Evolutionary conservation across 495 filamentous ascomycete species (phyloP).

Genomic region (Neurospora sp.): DNA sequence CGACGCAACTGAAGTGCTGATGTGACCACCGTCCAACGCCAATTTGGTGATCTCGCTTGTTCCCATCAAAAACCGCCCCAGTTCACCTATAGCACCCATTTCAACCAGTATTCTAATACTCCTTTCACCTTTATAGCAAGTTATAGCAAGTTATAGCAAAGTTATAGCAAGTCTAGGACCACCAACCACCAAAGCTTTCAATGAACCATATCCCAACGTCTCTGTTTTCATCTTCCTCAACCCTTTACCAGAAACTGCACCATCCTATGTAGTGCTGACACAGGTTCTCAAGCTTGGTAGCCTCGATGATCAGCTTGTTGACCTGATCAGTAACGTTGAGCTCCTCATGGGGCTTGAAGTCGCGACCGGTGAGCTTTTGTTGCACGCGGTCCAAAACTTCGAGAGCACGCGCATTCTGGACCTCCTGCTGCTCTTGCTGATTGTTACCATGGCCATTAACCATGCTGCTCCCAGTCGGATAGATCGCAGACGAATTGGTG

Average conservation of each 20-base stretch:
- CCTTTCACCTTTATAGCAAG: background rate
- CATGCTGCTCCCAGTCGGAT: conserved; percentile 17
- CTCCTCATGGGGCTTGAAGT: conserved; percentile 63
- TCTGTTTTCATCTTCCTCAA: background rate
- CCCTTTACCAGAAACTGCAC: conserved; percentile 76
- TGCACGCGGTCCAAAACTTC: conserved; percentile 86
- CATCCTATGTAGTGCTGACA: conserved; percentile 98
- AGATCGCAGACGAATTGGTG: conserved; percentile 38
- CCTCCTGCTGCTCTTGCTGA: conserved; percentile 49
- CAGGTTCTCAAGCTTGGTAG: conserved; percentile 92
- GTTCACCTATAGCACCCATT: background rate
- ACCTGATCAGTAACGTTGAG: conserved; percentile 82
- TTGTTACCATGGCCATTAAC: conserved; percentile 25
- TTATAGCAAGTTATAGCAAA: background rate
- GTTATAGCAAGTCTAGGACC: background rate
- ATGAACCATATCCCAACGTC: background rate
- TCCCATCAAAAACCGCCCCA: background rate
- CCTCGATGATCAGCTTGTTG: conserved; percentile 85
- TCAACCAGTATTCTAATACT: background rate
- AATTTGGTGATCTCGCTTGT: background rate
- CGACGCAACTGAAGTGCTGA: background rate
- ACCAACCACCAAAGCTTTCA: background rate
- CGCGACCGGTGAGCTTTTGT: conserved; percentile 79
- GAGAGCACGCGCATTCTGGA: conserved; percentile 85
- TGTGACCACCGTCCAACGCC: background rate